Conservation (phyloP, 306 rosid genomes). For the Vachellia collinsii region DNA sequence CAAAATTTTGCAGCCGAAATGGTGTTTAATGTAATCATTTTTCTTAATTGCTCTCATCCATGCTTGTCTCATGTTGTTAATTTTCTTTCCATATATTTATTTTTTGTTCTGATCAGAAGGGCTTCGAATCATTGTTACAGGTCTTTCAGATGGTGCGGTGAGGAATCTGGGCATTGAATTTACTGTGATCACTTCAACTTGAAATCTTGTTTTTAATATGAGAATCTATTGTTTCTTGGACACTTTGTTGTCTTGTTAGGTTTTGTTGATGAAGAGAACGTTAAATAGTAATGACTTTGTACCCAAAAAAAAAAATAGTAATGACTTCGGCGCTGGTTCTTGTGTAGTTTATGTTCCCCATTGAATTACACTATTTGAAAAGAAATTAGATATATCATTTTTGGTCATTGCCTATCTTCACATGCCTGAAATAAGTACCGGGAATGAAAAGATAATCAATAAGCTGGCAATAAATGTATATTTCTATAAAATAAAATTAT, state of each 20-base stretch:
- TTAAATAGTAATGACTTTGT: too few species aligned
- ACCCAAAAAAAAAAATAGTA: too few species aligned
- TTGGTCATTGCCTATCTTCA: not conserved
- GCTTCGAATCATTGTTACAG: slow-evolving; percentile 28
- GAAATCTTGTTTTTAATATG: too few species aligned
- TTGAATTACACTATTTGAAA: too few species aligned
- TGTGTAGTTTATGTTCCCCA: not conserved
- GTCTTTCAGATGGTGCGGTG: slow-evolving; percentile 34
- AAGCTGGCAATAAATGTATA: not conserved
- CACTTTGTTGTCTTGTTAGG: slow-evolving; percentile 23
- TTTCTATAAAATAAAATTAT: too few species aligned
- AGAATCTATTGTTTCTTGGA: slow-evolving; percentile 40
- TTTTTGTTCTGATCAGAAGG: slow-evolving; percentile 1
- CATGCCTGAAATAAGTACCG: not conserved
- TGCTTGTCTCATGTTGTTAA: not conserved
- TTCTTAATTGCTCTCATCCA: not conserved
- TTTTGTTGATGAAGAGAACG: slow-evolving; percentile 36
- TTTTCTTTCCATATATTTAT: not conserved
- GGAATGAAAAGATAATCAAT: not conserved
- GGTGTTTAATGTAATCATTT: not conserved
- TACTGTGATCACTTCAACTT: slow-evolving; percentile 11
- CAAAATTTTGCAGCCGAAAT: not conserved
- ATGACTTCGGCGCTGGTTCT: not conserved
- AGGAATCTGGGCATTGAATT: slow-evolving; percentile 31
- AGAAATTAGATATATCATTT: too few species aligned